These are phyloP conservation scores for Thalia dealbata DNA, from an alignment of 176 grass and related monocot species.

Conservation along the genomic window DNA sequence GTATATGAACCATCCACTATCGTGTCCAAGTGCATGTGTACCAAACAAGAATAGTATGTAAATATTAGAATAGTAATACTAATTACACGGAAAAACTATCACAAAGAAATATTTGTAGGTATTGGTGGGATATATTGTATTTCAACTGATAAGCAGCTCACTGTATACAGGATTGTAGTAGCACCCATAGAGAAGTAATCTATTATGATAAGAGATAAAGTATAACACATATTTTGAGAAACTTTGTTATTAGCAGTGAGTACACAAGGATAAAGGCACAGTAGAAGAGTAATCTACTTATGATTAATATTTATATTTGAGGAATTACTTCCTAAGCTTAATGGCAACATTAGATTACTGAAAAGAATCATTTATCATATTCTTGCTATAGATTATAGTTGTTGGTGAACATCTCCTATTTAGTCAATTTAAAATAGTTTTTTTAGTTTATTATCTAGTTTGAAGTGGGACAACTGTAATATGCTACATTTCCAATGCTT, in stretches of 20 bases:
- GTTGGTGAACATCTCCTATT: neutral
- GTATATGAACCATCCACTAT: neutral
- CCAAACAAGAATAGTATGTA: neutral
- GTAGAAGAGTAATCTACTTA: neutral
- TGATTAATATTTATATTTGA: neutral
- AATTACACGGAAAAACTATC: neutral
- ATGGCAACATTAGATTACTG: neutral
- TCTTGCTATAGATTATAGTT: neutral
- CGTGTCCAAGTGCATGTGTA: too few species aligned
- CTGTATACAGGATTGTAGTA: too few species aligned
- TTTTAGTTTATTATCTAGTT: neutral
- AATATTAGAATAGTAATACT: neutral
- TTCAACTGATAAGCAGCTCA: too few species aligned
- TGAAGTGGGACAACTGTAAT: neutral
- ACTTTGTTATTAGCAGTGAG: neutral
- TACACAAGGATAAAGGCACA: neutral
- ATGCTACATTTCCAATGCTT: neutral
- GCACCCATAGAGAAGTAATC: too few species aligned
- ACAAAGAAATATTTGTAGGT: neutral
- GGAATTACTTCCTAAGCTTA: neutral
- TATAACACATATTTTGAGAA: neutral
- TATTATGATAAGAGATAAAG: too few species aligned
- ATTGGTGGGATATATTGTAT: too few species aligned
- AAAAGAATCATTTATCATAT: neutral
- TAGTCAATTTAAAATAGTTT: neutral